Evolutionary conservation across 306 rosid species (phyloP), one percentile per base, ranked within the genome.

Genomic region (Dryas alaskensis): DNA sequence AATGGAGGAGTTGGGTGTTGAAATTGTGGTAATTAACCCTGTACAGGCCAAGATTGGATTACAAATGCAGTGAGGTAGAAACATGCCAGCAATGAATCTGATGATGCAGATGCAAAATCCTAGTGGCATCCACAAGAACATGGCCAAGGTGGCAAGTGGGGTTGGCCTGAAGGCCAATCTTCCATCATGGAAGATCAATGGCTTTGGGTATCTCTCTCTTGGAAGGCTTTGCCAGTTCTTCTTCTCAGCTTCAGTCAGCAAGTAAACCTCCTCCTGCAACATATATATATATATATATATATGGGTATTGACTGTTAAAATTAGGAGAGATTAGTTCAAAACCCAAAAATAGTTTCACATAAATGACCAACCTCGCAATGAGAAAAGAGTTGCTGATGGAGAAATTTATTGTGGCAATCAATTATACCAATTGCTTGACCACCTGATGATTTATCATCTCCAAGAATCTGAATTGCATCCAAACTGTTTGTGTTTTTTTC

Each of bases 151-250:
- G 47, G 85, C 82, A 10, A 61, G 17, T 39, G 74, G 79, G 62
- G 87, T 83, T 68, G 97, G 92, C 39, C 75, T 85, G 70, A 91
- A 81, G 55, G 92, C 90, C 60, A 89, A 69, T 80, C 97, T 87
- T 76, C 97, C 94, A 76, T 91, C 97, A 70, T 91, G 97, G 82
- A 91, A 91, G 22, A 89, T 81, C 81, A 91, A 46, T 42, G 88
- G 81, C 65, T 87, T 84, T 2, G 86, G 92, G 77, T 84, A 82
- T 22, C 71, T 82, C 43, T 82, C 85, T 76, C 81, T 87, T n/a
- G 90, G 86, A 45, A 89, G 86, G 40, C 48, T 78, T 14, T 70
- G 74, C 90, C 89, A 82, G 6, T 53, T 82, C 69, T 81, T 87
- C 73, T 86, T 91, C 80, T 89, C 92, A 60, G 78, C 74, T n/a